These are phyloP conservation scores for Austroboletus olivaceoglutinosus DNA, from an alignment of 1,284 basidiomycete genomes.

Conservation along the genomic window DNA sequence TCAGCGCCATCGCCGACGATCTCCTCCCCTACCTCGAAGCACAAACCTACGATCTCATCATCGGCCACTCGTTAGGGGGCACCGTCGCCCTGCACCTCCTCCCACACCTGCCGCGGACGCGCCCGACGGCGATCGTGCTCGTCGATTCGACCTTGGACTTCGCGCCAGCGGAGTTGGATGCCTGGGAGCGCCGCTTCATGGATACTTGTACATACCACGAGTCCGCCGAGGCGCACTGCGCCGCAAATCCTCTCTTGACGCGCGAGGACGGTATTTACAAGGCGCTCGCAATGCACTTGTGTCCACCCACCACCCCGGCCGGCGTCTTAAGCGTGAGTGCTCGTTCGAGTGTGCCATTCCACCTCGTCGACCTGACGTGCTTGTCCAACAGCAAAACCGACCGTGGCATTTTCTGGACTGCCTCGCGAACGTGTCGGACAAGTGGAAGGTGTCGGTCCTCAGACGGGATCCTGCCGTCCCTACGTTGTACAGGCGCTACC, in stretches of 20 bases:
- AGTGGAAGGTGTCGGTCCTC: conserved; percentile 20
- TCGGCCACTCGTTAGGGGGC: conserved; percentile 27
- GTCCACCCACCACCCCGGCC: conserved; percentile 7
- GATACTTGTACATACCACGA: conserved; percentile 1
- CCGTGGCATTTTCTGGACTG: conserved; percentile 19
- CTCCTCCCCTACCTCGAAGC: conserved; percentile 23
- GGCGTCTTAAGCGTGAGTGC: conserved; percentile 12
- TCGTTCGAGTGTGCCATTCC: not conserved
- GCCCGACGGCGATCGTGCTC: conserved; percentile 23
- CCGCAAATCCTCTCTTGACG: conserved; percentile 22
- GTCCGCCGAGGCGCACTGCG: conserved; percentile 1
- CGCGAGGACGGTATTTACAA: conserved; percentile 14
- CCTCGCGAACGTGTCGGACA: conserved; percentile 6
- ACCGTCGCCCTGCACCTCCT: conserved; percentile 13
- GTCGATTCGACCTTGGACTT: conserved; percentile 20
- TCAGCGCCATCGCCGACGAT: conserved; percentile 17
- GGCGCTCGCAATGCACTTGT: conserved; percentile 19
- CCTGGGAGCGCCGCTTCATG: not conserved
- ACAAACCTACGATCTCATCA: conserved; percentile 17
- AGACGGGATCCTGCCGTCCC: conserved; percentile 18
- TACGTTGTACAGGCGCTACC: not conserved
- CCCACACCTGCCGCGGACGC: conserved; percentile 10
- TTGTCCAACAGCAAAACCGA: conserved; percentile 6
- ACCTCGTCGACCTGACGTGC: not conserved
- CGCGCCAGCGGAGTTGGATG: not conserved